Conservation (phyloP, 73 alveolate genomes). For the Symbiodinium pilosum region DNA sequence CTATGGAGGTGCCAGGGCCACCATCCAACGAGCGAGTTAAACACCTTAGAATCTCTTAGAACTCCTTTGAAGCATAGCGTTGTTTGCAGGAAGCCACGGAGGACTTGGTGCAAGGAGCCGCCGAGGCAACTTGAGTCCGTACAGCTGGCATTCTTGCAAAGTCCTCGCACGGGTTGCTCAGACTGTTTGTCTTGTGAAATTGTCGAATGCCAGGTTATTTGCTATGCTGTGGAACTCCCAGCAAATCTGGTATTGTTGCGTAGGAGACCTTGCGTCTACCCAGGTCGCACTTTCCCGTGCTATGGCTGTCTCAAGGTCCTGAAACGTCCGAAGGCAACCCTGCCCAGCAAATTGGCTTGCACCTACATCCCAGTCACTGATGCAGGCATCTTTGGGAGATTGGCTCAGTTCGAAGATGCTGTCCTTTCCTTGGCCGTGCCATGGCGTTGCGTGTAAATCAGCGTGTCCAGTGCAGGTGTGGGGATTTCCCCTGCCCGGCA, state of each 20-base stretch:
- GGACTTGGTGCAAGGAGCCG: constrained; percentile 21
- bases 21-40: neutral
- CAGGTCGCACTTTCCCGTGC: neutral
- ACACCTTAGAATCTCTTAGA: neutral
- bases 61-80: no score
- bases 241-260: neutral
- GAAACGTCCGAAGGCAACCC: no score
- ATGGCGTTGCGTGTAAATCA: neutral
- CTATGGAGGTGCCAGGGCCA: neutral
- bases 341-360: neutral
- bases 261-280: neutral
- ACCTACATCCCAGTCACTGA: no score
- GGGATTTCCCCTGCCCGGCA: constrained; percentile 54
- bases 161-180: no score
- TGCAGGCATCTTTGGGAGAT: no score
- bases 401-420: neutral
- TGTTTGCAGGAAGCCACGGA: neutral
- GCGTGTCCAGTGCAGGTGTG: constrained; percentile 30
- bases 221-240: neutral
- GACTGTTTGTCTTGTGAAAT: no score
- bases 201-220: neutral
- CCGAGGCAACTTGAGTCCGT: neutral
- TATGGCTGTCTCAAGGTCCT: neutral
- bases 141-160: neutral
- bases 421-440: neutral